Conservation (phyloP, 257 asterid species). For the Ajuga chamaepitys region DNA sequence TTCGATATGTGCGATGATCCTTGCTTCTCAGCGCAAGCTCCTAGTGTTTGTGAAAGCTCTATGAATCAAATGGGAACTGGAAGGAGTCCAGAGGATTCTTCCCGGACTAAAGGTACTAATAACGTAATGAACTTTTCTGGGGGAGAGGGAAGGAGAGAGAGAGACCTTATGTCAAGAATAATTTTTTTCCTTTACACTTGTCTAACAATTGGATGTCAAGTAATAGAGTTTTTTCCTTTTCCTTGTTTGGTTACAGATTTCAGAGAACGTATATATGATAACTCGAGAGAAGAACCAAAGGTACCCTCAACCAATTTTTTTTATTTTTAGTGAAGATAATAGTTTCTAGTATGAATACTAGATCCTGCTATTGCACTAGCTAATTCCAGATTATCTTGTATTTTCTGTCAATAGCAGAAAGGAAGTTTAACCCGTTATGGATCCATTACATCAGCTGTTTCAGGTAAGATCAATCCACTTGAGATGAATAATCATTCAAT, state of each 20-base stretch:
- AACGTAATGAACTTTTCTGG: background rate
- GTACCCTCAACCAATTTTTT: conserved; percentile 21
- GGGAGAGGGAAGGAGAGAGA: background rate
- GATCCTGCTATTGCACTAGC: background rate
- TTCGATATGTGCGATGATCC: conserved; percentile 58
- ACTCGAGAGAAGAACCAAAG: conserved; percentile 49
- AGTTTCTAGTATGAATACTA: background rate
- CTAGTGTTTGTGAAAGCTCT: conserved; percentile 46
- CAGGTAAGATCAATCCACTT: conserved; percentile 40
- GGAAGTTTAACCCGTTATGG: conserved; percentile 63
- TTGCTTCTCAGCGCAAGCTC: conserved; percentile 55
- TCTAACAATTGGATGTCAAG: background rate
- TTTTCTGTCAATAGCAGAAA: conserved; percentile 30
- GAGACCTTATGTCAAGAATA: too few species aligned
- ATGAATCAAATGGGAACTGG: conserved; percentile 40
- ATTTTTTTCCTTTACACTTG: background rate
- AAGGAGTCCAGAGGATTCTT: conserved; percentile 42
- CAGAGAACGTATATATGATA: conserved; percentile 36
- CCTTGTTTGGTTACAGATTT: conserved; percentile 29
- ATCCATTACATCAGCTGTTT: conserved; percentile 53
- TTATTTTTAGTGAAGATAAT: background rate
- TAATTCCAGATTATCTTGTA: background rate
- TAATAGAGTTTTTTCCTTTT: background rate
- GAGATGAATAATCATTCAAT: background rate
- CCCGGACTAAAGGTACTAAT: conserved; percentile 31